A percentile compares a stretch with the other conserved stretches of the same genome.
Evolutionary conservation across 2,329 filamentous ascomycete genomes (phyloP).

Genomic region (Stagonosporopsis chrysanthemi): DNA sequence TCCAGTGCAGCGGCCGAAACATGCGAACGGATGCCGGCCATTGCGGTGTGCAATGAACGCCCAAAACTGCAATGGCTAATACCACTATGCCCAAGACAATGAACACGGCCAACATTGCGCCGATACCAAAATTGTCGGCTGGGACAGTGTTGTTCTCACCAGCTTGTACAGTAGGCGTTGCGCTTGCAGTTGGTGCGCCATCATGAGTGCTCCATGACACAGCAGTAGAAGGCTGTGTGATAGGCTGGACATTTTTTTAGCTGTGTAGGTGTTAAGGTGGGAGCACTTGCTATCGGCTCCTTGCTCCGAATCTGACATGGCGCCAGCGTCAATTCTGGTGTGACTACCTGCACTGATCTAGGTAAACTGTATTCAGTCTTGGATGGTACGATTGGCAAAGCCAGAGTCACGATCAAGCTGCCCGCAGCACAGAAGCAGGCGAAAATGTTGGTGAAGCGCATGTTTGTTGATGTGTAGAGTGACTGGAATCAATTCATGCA

Average conservation of each 20-base stretch:
- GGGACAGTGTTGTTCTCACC: background rate
- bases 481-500: too few relatives aligned
- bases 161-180: background rate
- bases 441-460: background rate
- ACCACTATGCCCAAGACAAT: background rate
- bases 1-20: background rate
- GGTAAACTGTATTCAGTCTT: background rate
- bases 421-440: background rate
- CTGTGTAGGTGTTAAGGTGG: background rate
- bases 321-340: background rate
- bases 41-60: constrained; percentile 4
- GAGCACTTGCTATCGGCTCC: background rate
- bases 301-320: background rate
- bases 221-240: too few relatives aligned
- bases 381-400: background rate
- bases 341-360: background rate
- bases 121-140: background rate
- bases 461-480: background rate
- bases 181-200: background rate
- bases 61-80: background rate
- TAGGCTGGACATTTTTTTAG: background rate
- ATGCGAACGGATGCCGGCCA: background rate
- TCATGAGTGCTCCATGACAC: background rate
- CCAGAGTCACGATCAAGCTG: background rate
- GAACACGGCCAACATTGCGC: background rate